Evolutionary conservation across 1,284 basidiomycete species (phyloP).

Genomic region (Porodaedalea pini): DNA sequence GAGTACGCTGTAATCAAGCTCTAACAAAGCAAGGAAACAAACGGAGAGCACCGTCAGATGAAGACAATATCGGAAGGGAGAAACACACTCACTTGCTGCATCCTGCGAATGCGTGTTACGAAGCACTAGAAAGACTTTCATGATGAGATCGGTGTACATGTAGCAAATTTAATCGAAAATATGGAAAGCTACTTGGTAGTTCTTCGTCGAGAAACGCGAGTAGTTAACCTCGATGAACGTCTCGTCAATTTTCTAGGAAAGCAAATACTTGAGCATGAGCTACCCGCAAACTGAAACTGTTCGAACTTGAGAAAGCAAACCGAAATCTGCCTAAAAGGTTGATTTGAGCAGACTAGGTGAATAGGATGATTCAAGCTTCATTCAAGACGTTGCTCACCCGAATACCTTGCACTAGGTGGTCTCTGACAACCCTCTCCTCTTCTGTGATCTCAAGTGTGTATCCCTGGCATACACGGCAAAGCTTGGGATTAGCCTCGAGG

Average conservation of each 20-base stretch:
- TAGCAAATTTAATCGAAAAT: too few species aligned
- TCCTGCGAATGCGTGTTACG: constrained; percentile 26
- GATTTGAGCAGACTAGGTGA: not conserved
- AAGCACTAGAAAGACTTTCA: constrained; percentile 19
- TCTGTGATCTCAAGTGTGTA: constrained; percentile 32
- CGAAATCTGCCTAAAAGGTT: constrained; percentile 29
- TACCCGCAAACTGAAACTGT: not conserved
- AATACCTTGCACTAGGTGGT: constrained; percentile 31
- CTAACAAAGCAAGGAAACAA: constrained; percentile 12
- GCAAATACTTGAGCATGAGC: not conserved
- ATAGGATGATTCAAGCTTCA: not conserved
- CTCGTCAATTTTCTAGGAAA: constrained; percentile 26
- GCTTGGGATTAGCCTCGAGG: not conserved
- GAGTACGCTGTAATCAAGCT: constrained; percentile 32
- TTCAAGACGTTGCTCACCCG: constrained; percentile 22
- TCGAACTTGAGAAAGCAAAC: constrained; percentile 26
- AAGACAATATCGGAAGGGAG: too few species aligned
- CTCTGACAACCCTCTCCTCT: constrained; percentile 31
- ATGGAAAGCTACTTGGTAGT: constrained; percentile 25
- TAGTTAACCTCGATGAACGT: constrained; percentile 33
- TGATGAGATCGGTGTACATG: not conserved
- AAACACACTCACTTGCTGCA: constrained; percentile 27
- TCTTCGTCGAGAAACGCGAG: constrained; percentile 30
- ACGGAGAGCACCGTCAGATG: not conserved
- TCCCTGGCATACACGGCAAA: constrained; percentile 1